phyloP scores from a whole-genome alignment of 1,284 basidiomycete species.

The Afroboletus lepidellus region DNA sequence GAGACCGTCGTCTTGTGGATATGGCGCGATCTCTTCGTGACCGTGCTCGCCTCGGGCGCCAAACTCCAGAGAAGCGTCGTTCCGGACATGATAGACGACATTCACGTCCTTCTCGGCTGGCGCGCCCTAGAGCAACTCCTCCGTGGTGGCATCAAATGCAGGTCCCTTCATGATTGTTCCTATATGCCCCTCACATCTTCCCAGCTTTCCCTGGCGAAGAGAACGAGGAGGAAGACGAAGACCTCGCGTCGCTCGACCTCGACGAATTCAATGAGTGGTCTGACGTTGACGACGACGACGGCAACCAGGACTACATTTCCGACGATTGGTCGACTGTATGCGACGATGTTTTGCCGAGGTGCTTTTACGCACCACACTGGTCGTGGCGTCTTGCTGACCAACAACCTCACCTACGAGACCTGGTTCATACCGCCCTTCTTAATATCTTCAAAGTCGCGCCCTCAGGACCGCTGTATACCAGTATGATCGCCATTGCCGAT shows the following conservation, averaged over 20 bases:
- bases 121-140: slow-evolving; percentile 49
- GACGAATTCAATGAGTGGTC: not conserved
- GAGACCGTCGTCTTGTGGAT: slow-evolving; percentile 57
- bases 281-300: slow-evolving; percentile 25
- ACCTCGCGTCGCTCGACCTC: slow-evolving; percentile 13
- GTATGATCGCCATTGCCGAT: slow-evolving; percentile 40
- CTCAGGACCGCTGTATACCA: slow-evolving; percentile 44
- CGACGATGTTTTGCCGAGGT: slow-evolving; percentile 28
- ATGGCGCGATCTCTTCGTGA: slow-evolving; percentile 65
- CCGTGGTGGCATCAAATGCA: slow-evolving; percentile 48
- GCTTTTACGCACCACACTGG: slow-evolving; percentile 53
- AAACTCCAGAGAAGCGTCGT: slow-evolving; percentile 39
- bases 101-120: slow-evolving; percentile 51
- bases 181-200: slow-evolving; percentile 4
- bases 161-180: slow-evolving; percentile 4
- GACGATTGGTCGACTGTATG: slow-evolving; percentile 30
- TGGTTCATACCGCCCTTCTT: slow-evolving; percentile 44
- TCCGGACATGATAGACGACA: slow-evolving; percentile 54
- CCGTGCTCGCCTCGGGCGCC: slow-evolving; percentile 44
- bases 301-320: slow-evolving; percentile 29
- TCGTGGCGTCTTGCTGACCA: slow-evolving; percentile 40
- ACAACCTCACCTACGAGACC: slow-evolving; percentile 40
- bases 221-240: slow-evolving; percentile 1
- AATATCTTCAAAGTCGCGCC: slow-evolving; percentile 49
- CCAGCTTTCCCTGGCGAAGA: slow-evolving; percentile 17